Base-by-base conservation (phyloP, 148 eudicot species). In the Vaccinium macrocarpon region DNA sequence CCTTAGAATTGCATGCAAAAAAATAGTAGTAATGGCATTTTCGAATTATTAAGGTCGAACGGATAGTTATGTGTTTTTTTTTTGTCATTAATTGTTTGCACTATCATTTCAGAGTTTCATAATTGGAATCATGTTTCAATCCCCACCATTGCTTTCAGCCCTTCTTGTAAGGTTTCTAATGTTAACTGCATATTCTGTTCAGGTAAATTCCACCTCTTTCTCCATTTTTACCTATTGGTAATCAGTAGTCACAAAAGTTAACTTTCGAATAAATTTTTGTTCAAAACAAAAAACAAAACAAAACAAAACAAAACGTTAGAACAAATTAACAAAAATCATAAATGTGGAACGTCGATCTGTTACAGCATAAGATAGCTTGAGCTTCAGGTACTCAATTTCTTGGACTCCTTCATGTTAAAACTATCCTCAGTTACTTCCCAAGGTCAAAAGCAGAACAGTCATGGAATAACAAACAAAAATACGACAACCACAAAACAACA, bases 71-170 rank as follows among this genome's bases (percentile, higher is more conserved):
- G 38, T n/a, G n/a, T n/a, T n/a, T 38, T 72, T 7, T 72, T 50
- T 72, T 4, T 15, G 1, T 16, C 48, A 4, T 72, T 75, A 46
- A 38, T 19, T 35, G 46, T 72, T 32, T 82, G 29, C 19, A 56
- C 12, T 23, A 7, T 13, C 29, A 25, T 53, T 84, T 51, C 86
- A 79, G 86, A 84, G 86, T 79, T 84, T 84, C n/a, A 16, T 55
- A 48, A 52, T 84, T 83, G 86, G 86, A 70, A 66, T 84, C 50
- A 70, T 32, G 83, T 84, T 84, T 84, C 86, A 79, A 68, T 84
- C 86, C n/a, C 86, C 83, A 13, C 78, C 86, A 51, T 38, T 84
- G 77, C 66, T 84, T 13, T 51, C 55, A n/a, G 86, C 86, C 61
- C 82, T 84, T 23, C 2, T 70, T 13, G 56, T 79, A 51, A 78